Evolutionary conservation across 805 yeast genomes (phyloP).

Genomic region (Spencermartinsiella europaea): DNA sequence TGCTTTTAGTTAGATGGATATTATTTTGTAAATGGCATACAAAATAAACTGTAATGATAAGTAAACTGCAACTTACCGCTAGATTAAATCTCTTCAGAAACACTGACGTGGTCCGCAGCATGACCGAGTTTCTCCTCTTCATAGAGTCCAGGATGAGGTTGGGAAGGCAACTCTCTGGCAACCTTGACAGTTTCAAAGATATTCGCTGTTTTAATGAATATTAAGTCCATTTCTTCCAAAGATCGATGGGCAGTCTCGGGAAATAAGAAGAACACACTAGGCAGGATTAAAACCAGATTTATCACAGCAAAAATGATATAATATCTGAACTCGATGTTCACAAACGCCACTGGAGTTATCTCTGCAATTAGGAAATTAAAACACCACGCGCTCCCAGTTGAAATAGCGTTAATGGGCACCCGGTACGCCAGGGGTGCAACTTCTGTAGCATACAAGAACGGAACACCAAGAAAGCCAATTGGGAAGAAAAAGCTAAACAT

Average conservation of each 20-base stretch:
- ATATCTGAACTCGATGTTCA: slow-evolving; percentile 46
- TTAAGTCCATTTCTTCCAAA: slow-evolving; percentile 68
- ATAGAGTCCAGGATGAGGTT: slow-evolving; percentile 7
- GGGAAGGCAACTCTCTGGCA: slow-evolving; percentile 9
- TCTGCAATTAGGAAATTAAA: slow-evolving; percentile 53
- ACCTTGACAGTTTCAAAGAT: slow-evolving; percentile 11
- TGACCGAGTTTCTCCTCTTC: slow-evolving; percentile 3
- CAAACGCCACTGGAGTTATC: slow-evolving; percentile 47
- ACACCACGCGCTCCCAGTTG: slow-evolving; percentile 35
- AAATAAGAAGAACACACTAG: slow-evolving; percentile 49
- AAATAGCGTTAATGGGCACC: slow-evolving; percentile 38
- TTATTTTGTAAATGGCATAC: no score
- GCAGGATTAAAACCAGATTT: slow-evolving; percentile 7
- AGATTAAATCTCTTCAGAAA: no score
- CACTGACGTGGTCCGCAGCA: slow-evolving; percentile 1
- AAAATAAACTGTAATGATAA: no score
- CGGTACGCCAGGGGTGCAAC: slow-evolving; percentile 45
- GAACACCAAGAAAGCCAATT: slow-evolving; percentile 14
- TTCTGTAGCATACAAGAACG: slow-evolving; percentile 47
- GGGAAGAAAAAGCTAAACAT: slow-evolving; percentile 13
- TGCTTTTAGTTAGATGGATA: no score
- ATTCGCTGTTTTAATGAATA: slow-evolving; percentile 26
- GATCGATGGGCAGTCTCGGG: slow-evolving; percentile 74
- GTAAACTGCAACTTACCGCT: no score
- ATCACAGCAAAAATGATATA: slow-evolving; percentile 50